phyloP scores from a whole-genome alignment of 306 rosid species.

The Glycyrrhiza uralensis region DNA sequence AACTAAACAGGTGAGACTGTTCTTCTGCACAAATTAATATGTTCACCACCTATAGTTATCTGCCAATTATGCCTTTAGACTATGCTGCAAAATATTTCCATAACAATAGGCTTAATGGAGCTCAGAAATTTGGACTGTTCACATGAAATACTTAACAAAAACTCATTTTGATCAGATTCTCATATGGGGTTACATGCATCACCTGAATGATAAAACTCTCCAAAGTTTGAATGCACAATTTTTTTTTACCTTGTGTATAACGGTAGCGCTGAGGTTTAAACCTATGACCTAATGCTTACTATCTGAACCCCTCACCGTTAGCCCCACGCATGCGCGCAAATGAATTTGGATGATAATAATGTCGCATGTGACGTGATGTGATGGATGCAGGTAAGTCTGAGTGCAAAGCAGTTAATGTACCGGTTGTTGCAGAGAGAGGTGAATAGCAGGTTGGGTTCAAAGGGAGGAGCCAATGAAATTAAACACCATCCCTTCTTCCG shows the following conservation, averaged over 20 bases:
- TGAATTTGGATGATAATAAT: neutral
- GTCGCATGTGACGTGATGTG: too few species aligned
- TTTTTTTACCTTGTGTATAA: too few species aligned
- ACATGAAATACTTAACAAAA: neutral
- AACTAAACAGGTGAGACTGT: slow-evolving; percentile 52
- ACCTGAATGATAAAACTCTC: neutral
- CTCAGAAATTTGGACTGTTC: neutral
- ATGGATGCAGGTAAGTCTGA: slow-evolving; percentile 74
- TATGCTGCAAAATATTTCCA: neutral
- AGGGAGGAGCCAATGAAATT: slow-evolving; percentile 78
- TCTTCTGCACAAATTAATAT: neutral
- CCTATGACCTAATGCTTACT: too few species aligned
- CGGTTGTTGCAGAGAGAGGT: slow-evolving; percentile 75
- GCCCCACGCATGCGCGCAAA: too few species aligned
- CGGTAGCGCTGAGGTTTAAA: too few species aligned
- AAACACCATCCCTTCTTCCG: slow-evolving; percentile 81
- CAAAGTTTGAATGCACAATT: neutral
- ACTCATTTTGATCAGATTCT: neutral
- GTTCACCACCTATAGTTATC: neutral
- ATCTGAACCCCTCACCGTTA: too few species aligned
- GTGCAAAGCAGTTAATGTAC: slow-evolving; percentile 70
- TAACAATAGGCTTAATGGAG: neutral
- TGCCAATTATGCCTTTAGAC: neutral
- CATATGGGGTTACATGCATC: neutral
- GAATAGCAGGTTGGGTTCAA: slow-evolving; percentile 71